These are phyloP conservation scores for Cercospora sp. DNA, from an alignment of 2,329 filamentous ascomycete species.

Conservation along the genomic window DNA sequence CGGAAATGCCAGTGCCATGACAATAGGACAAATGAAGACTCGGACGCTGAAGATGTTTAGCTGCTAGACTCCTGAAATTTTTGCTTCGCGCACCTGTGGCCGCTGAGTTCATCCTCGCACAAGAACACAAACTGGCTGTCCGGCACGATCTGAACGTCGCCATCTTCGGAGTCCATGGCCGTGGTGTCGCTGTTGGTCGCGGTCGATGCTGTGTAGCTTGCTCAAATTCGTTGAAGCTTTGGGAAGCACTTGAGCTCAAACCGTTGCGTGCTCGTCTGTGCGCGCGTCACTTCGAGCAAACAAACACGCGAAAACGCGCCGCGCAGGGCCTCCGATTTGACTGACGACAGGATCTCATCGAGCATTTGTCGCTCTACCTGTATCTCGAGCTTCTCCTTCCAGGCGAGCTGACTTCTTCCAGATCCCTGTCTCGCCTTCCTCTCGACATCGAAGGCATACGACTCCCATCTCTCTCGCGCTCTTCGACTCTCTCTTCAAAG, in stretches of 20 bases:
- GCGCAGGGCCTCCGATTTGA: not conserved
- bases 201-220: too few relatives aligned
- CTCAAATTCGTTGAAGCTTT: too few relatives aligned
- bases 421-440: not conserved
- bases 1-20: not conserved
- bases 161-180: not conserved
- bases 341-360: not conserved
- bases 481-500: slow-evolving; percentile 7
- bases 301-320: not conserved
- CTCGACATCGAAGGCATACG: not conserved
- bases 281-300: not conserved
- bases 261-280: not conserved
- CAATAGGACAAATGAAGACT: not conserved
- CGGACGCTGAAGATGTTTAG: not conserved
- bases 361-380: not conserved
- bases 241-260: not conserved
- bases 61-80: not conserved
- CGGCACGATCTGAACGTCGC: not conserved
- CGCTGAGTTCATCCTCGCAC: not conserved
- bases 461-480: not conserved
- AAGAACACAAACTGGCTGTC: not conserved
- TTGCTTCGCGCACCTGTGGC: not conserved
- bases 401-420: slow-evolving; percentile 3
- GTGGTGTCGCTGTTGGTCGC: not conserved
- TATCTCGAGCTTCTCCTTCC: slow-evolving; percentile 2